Base-by-base conservation (phyloP, 768 basidiomycete species). In the Tulasnella sp. region DNA sequence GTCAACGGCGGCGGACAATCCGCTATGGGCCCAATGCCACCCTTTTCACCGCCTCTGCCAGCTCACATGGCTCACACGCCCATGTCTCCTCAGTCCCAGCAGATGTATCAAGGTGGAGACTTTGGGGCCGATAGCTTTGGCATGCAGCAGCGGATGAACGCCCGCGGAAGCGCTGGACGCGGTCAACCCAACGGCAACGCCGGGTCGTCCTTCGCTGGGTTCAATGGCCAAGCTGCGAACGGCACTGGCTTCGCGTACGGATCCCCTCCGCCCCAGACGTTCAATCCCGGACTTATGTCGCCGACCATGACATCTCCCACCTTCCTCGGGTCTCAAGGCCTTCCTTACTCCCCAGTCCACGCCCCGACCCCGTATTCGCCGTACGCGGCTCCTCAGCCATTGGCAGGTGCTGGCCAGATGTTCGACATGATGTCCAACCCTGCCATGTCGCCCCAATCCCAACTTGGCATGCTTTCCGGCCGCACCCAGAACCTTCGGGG, bases 221-320 rank as follows among this genome's bases (percentile, higher is more conserved):
- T 61, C 26, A 75, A 57, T 20, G 75, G 75, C 15, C 48, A 51
- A 55, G 26, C 26, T 9, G 48, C 48, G 39, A 75, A 29, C 26
- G 35, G 46, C 48, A 75, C 6, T 40, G 46, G 44, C 26, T 75
- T 75, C 32, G 37, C 29, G 1, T 75, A 75, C 40, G 75, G 75
- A 26, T 75, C 75, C 26, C 75, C 75, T 75, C 70, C 70, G 23
- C 48, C 32, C 23, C 48, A 67, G 18, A 39, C 6, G 23, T 75
- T 51, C 55, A 46, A 46, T 55, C 46, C 75, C 26, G 75, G 75
- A 6, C 39, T 75, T 15, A 75, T 75, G 75, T 75, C 75, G 26
- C 75, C 75, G 16, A 76, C 75, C 23, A 76, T 76, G 32, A 76
- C 75, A 9, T 76, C 75, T 7, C 57, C 75, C 13, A 69, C 75